These are phyloP conservation scores for Fusarium verticillioides DNA, from an alignment of 2,329 filamentous ascomycete genomes.

Conservation along the genomic window DNA sequence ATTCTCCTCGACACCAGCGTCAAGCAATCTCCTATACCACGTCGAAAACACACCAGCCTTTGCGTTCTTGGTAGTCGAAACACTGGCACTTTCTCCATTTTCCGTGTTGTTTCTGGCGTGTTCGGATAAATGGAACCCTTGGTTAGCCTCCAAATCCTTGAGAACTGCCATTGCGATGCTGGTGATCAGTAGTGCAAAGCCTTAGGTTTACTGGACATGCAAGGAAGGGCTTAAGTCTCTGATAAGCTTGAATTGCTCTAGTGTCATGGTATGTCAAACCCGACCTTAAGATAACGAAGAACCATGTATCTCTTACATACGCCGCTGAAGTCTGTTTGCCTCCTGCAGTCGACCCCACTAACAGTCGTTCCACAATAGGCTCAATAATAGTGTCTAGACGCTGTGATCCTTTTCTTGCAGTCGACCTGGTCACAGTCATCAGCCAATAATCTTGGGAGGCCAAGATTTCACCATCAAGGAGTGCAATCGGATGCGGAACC, in stretches of 20 bases:
- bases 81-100: slow-evolving; percentile 30
- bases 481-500: slow-evolving; percentile 11
- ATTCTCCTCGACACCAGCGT: slow-evolving; percentile 62
- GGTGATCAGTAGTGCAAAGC: background rate
- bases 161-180: background rate
- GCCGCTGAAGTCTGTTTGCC: background rate
- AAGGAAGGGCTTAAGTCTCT: background rate
- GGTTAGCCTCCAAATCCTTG: slow-evolving; percentile 26
- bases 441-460: background rate
- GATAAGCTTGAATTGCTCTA: background rate
- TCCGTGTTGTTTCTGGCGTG: background rate
- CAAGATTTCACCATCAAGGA: slow-evolving; percentile 1
- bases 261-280: background rate
- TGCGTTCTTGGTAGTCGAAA: slow-evolving; percentile 47
- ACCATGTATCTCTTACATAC: background rate
- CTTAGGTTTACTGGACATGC: background rate
- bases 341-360: background rate
- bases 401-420: background rate
- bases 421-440: background rate
- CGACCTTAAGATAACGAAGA: background rate
- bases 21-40: slow-evolving; percentile 57
- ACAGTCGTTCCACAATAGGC: background rate
- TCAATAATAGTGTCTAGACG: background rate
- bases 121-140: background rate
- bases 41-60: slow-evolving; percentile 45